A percentile compares a stretch with the other conserved stretches of the same genome.
Evolutionary conservation across 192 early-diverging fungal species (phyloP).

Genomic region (Linnemannia hyalina): DNA sequence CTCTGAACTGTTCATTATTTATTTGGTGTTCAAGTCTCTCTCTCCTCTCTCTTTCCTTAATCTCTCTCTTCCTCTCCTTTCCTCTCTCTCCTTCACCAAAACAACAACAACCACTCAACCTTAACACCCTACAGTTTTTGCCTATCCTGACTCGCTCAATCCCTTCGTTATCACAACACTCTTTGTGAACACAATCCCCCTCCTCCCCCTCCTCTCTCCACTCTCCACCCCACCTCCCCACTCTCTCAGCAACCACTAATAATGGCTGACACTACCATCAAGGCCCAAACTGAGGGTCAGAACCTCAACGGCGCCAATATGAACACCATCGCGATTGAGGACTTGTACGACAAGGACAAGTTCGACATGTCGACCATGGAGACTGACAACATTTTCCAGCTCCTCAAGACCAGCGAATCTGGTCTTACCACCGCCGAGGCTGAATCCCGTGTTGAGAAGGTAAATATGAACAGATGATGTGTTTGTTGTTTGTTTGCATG

Average conservation of each 20-base stretch:
- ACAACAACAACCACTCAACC: neutral
- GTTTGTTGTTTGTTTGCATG: constrained; percentile 5
- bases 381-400: constrained; percentile 75
- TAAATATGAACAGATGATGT: constrained; percentile 23
- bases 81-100: constrained; percentile 19
- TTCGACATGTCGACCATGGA: constrained; percentile 85
- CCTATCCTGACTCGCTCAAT: constrained; percentile 40
- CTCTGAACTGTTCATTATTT: constrained; percentile 4
- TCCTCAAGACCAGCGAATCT: constrained; percentile 73
- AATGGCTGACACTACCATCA: constrained; percentile 16
- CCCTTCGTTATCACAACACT: constrained; percentile 10
- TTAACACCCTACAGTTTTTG: constrained; percentile 12
- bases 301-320: constrained; percentile 67
- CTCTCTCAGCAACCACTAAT: neutral
- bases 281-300: constrained; percentile 40
- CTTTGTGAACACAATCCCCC: constrained; percentile 5
- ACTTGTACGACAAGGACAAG: constrained; percentile 87
- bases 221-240: neutral
- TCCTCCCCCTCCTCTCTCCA: neutral
- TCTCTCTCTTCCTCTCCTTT: constrained; percentile 15
- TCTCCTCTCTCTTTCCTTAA: neutral
- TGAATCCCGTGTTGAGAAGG: constrained; percentile 65
- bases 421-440: constrained; percentile 77
- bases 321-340: constrained; percentile 73
- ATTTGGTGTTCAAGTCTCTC: constrained; percentile 2